Conservation (phyloP, 108 stramenopile species). For the Discostella pseudostelligera region DNA sequence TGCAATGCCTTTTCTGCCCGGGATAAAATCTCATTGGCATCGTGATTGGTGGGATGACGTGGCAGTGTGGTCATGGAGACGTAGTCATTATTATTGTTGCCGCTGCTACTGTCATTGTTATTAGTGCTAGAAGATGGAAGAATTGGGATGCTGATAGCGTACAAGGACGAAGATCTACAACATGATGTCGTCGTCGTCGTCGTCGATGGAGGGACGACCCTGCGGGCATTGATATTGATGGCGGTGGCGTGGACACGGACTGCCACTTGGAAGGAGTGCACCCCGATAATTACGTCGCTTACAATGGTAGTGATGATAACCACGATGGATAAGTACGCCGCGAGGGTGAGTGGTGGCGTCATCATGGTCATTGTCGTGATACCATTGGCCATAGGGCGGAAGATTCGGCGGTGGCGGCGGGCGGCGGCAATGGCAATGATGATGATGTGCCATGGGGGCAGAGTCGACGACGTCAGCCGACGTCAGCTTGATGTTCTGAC, state of each 20-base stretch:
- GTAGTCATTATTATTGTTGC: slow-evolving; percentile 3
- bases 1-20: slow-evolving; percentile 60
- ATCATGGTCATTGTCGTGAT: neutral
- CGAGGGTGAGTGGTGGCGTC: neutral
- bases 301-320: neutral
- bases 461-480: too few relatives aligned
- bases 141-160: too few relatives aligned
- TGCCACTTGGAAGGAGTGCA: too few relatives aligned
- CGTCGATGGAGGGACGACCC: neutral
- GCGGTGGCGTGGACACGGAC: too few relatives aligned
- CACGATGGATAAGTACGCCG: neutral
- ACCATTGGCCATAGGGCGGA: slow-evolving; percentile 5
- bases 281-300: neutral
- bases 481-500: too few relatives aligned
- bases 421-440: too few relatives aligned
- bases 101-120: neutral
- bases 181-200: too few relatives aligned
- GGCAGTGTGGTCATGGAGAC: slow-evolving; percentile 46
- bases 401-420: neutral
- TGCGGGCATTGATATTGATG: too few relatives aligned
- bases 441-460: too few relatives aligned
- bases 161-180: too few relatives aligned
- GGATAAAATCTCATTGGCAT: slow-evolving; percentile 55
- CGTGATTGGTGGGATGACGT: slow-evolving; percentile 51
- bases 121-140: neutral